Evolutionary conservation across 345 rosid species (phyloP), one percentile per base, ranked within the genome.

Genomic region (Gossypium herbaceum): DNA sequence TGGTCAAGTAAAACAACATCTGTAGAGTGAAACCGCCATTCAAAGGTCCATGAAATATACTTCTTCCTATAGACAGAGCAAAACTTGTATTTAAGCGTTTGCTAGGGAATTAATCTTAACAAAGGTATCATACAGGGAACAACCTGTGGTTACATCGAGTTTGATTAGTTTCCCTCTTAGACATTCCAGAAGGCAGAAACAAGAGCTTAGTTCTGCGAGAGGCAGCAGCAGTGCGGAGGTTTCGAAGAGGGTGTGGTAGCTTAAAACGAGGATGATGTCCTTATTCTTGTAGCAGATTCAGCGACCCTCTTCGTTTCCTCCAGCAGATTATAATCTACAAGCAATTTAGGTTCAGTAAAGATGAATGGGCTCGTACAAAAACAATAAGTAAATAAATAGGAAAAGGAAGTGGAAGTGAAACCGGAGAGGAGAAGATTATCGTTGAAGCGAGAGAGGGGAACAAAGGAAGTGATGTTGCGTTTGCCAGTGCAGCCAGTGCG

Each of bases 11-110:
- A 60, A 77, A 86, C 85, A 71, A 88, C 88, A 87, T 85, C 86
- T 15, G 91, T 75, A 25, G 92, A 85, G 80, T 89, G 92, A 81
- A 95, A 95, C 71, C 86, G 87, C 99, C 98, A 94, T 78, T 90
- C 97, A 52, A 94, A 79, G 12, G 99, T 95, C 98, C 99, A 95
- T 3, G 85, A 79, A 78, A 93, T 95, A 51, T 74, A 78, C 62
- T 86, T 90, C 66, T 41, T 87, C 89, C 97, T 92, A 54, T 8
- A 54, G 58, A 54, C 12, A 54, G 24, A 54, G 22, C 58, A 54
- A 54, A 34, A 54, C 58, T n/a, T 17, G 58, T 54, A 55, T 20
- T 29, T 7, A 54, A 25, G 41, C 12, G 20, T 54, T 39, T 29
- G 27, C 58, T 11, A n/a, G n/a, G 29, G 56, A 71, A 39, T 52